phyloP scores from a whole-genome alignment of 768 basidiomycete genomes.

The Suillus paluster region DNA sequence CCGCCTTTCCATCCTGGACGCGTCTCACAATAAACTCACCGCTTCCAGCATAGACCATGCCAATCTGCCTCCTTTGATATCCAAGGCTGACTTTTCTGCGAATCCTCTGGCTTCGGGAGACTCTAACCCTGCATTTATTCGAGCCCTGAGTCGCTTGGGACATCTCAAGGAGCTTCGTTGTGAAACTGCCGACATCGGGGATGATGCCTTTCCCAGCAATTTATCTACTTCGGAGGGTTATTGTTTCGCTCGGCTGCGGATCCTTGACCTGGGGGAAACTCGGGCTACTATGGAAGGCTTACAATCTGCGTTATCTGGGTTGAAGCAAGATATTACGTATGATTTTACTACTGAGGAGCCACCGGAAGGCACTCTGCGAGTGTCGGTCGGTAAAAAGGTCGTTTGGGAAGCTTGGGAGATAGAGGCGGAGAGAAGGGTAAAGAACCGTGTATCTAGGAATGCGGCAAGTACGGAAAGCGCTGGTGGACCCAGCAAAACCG shows the following conservation, averaged over 20 bases:
- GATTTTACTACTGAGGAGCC: constrained; percentile 60
- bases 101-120: constrained; percentile 62
- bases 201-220: constrained; percentile 56
- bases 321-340: constrained; percentile 57
- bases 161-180: constrained; percentile 62
- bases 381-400: constrained; percentile 72
- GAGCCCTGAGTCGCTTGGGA: constrained; percentile 48
- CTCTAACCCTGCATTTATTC: constrained; percentile 40
- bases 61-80: constrained; percentile 49
- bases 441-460: constrained; percentile 42
- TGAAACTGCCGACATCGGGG: constrained; percentile 59
- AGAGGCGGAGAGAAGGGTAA: constrained; percentile 63
- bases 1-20: constrained; percentile 63
- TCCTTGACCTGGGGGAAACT: constrained; percentile 73
- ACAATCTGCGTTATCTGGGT: constrained; percentile 45
- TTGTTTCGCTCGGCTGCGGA: constrained; percentile 53
- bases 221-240: constrained; percentile 23
- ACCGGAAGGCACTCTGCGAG: constrained; percentile 51
- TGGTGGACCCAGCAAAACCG: constrained; percentile 1
- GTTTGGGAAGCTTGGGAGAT: constrained; percentile 82
- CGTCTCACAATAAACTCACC: constrained; percentile 42
- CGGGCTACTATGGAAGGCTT: constrained; percentile 53
- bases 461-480: constrained; percentile 21
- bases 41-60: constrained; percentile 57
- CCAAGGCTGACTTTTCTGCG: constrained; percentile 56